Percentiles rank a stretch among this genome's conserved stretches.
Conservation (phyloP, 23 red algal species). For the Pyropia haitanensis region DNA sequence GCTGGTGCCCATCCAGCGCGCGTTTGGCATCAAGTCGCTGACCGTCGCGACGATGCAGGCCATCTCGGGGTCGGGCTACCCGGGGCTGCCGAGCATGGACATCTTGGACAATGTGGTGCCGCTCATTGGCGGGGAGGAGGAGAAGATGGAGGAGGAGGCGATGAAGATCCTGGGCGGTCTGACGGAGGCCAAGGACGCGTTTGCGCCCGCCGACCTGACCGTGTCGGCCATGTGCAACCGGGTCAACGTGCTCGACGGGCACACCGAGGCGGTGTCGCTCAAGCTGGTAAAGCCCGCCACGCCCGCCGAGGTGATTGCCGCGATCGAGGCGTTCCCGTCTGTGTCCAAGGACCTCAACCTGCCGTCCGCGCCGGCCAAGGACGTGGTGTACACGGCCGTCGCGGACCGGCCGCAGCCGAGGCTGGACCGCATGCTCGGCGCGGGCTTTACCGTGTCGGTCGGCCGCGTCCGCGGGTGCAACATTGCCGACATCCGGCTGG, state of each 20-base stretch:
- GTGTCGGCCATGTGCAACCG: constrained; percentile 99
- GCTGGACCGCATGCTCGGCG: constrained; percentile 80
- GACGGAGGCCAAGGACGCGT: constrained; percentile 16
- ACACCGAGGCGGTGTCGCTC: constrained; percentile 80
- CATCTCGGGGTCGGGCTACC: constrained; percentile 92
- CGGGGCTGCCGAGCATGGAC: constrained; percentile 85
- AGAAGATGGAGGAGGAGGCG: constrained; percentile 91
- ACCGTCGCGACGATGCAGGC: constrained; percentile 94
- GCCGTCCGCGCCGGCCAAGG: constrained; percentile 73
- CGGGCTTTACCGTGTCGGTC: constrained; percentile 86
- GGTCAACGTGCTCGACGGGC: constrained; percentile 91
- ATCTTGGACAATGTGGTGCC: constrained; percentile 98
- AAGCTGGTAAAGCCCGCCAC: constrained; percentile 54
- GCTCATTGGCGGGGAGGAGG: constrained; percentile 86
- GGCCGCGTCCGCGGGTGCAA: constrained; percentile 82
- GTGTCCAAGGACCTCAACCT: constrained; percentile 68
- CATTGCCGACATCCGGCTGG: constrained; percentile 76
- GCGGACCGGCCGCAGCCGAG: constrained; percentile 86
- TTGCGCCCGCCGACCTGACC: constrained; percentile 59
- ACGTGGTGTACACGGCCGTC: constrained; percentile 61
- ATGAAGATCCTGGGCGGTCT: constrained; percentile 58
- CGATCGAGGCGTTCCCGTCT: constrained; percentile 74
- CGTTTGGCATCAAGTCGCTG: constrained; percentile 83
- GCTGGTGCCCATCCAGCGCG: constrained; percentile 63
- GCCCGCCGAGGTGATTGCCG: constrained; percentile 57